Conservation (phyloP, 1,284 basidiomycete species). For the Volvariella volvacea region DNA sequence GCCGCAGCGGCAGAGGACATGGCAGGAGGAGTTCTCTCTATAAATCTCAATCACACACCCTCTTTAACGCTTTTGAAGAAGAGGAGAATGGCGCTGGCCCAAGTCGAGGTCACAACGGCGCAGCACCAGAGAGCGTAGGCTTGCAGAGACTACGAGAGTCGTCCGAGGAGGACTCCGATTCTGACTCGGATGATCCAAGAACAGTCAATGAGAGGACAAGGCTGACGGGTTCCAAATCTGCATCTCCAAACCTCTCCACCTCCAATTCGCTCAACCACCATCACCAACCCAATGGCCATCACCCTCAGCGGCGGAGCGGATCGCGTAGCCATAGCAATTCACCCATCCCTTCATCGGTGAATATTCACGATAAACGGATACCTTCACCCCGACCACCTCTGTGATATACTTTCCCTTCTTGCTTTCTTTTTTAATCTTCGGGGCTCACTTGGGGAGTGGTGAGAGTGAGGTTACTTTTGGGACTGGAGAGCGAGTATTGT, state of each 20-base stretch:
- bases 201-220: conserved; percentile 7
- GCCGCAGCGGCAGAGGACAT: conserved; percentile 25
- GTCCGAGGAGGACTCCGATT: conserved; percentile 36
- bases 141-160: conserved; percentile 39
- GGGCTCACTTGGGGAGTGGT: no score
- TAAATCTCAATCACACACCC: conserved; percentile 48
- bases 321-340: conserved; percentile 32
- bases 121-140: conserved; percentile 25
- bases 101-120: conserved; percentile 14
- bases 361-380: no score
- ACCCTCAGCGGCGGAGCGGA: conserved; percentile 14
- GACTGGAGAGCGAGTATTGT: no score
- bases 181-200: conserved; percentile 25
- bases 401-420: no score
- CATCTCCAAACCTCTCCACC: conserved; percentile 7
- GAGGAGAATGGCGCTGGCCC: conserved; percentile 12
- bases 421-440: no score
- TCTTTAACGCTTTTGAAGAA: conserved; percentile 60
- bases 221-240: neutral
- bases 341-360: conserved; percentile 23
- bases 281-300: conserved; percentile 6
- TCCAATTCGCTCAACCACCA: conserved; percentile 11
- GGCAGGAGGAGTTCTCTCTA: conserved; percentile 51
- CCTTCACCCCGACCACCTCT: no score
- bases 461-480: no score